phyloP scores from a whole-genome alignment of 805 yeast species.

The Kluyveromyces dobzhanskii region DNA sequence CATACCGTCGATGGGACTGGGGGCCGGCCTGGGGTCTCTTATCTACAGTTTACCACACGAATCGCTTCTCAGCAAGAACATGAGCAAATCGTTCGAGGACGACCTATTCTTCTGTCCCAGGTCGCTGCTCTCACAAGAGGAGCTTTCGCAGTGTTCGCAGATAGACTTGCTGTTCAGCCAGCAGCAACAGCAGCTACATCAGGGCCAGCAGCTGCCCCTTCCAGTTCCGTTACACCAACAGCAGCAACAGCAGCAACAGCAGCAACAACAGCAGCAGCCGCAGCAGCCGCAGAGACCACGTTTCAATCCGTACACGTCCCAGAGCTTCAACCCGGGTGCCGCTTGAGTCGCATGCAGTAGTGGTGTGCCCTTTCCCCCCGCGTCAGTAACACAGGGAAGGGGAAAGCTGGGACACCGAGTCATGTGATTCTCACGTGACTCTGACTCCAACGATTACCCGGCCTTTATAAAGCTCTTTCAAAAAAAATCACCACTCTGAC shows the following conservation, averaged over 20 bases:
- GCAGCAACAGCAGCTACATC: background rate
- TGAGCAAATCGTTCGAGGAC: slow-evolving; percentile 26
- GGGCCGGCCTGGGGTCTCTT: background rate
- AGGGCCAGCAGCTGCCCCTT: slow-evolving; percentile 5
- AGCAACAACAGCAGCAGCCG: slow-evolving; percentile 10
- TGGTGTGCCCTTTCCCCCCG: too few relatives aligned
- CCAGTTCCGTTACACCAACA: slow-evolving; percentile 7
- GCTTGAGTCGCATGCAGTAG: too few relatives aligned
- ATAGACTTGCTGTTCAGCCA: slow-evolving; percentile 15
- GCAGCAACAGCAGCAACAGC: slow-evolving; percentile 9
- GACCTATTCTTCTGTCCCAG: slow-evolving; percentile 28
- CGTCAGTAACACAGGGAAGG: too few relatives aligned
- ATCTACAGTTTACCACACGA: slow-evolving; percentile 4
- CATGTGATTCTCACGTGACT: too few relatives aligned
- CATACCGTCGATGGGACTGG: background rate
- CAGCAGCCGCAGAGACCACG: slow-evolving; percentile 32
- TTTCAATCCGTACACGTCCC: slow-evolving; percentile 62
- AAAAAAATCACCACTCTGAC: too few relatives aligned
- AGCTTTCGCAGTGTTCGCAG: slow-evolving; percentile 20
- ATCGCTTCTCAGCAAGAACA: slow-evolving; percentile 19
- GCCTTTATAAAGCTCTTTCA: too few relatives aligned
- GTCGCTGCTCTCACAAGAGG: slow-evolving; percentile 21
- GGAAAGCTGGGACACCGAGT: too few relatives aligned
- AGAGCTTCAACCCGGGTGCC: slow-evolving; percentile 47
- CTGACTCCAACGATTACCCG: too few relatives aligned